phyloP scores from a whole-genome alignment of 306 rosid genomes.

The Sicyos edulis region DNA sequence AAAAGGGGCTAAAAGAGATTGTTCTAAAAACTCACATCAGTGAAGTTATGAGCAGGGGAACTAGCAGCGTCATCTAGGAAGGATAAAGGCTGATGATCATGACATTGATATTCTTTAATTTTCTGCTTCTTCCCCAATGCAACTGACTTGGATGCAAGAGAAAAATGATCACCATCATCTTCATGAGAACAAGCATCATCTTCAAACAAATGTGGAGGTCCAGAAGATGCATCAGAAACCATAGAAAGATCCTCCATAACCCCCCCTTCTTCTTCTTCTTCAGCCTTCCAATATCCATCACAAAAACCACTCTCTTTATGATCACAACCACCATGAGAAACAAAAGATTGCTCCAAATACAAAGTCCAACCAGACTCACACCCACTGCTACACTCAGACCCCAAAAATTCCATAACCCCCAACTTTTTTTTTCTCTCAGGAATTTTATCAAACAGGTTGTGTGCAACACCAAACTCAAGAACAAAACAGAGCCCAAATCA shows the following conservation, averaged over 20 bases:
- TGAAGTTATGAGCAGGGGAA: constrained; percentile 55
- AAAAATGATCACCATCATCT: constrained; percentile 35
- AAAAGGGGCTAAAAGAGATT: neutral
- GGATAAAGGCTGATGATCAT: constrained; percentile 32
- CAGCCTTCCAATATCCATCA: constrained; percentile 23
- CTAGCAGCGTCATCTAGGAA: constrained; percentile 75
- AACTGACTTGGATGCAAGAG: constrained; percentile 34
- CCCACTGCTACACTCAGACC: constrained; percentile 73
- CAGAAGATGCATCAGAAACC: constrained; percentile 99
- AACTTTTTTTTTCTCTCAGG: neutral
- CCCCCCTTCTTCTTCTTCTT: constrained; percentile 27
- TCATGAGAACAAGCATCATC: constrained; percentile 40
- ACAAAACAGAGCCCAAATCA: constrained; percentile 23
- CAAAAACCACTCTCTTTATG: constrained; percentile 20
- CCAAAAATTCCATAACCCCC: constrained; percentile 49
- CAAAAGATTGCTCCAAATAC: constrained; percentile 69
- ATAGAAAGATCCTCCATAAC: constrained; percentile 69
- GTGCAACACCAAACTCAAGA: constrained; percentile 29
- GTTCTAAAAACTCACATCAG: constrained; percentile 40
- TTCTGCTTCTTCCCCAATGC: constrained; percentile 40
- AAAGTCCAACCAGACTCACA: constrained; percentile 98
- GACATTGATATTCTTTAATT: constrained; percentile 31
- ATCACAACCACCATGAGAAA: constrained; percentile 19
- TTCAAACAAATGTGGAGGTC: constrained; percentile 80
- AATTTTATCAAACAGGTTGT: constrained; percentile 20